Conservation (phyloP, 331 rosid genomes). For the Malus hybrid region DNA sequence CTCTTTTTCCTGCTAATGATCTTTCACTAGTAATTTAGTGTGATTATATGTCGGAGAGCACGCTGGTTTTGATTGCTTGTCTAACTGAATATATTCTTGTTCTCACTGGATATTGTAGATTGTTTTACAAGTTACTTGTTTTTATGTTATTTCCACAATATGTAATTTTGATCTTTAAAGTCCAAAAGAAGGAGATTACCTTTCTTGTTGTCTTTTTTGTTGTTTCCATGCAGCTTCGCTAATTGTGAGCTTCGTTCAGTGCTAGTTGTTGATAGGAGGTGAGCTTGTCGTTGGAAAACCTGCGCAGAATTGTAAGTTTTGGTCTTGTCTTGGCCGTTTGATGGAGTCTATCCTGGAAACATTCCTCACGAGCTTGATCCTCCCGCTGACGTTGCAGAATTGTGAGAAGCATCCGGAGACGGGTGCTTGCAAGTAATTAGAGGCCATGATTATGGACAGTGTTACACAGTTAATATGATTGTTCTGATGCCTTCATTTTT, state of each 20-base stretch:
- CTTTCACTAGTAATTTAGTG: conserved; percentile 51
- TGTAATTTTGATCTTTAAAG: too few species aligned
- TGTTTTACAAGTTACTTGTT: neutral
- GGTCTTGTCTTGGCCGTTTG: conserved; percentile 40
- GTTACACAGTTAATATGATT: neutral
- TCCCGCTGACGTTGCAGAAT: conserved; percentile 52
- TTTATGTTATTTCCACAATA: neutral
- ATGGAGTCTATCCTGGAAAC: conserved; percentile 66
- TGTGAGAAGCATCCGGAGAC: conserved; percentile 34
- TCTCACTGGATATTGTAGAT: too few species aligned
- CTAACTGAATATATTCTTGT: neutral
- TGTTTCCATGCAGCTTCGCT: conserved; percentile 49
- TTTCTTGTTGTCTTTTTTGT: too few species aligned
- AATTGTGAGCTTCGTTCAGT: conserved; percentile 85
- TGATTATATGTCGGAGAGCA: neutral
- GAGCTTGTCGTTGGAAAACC: conserved; percentile 18
- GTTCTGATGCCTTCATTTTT: too few species aligned
- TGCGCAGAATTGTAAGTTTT: conserved; percentile 9
- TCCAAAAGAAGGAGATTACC: too few species aligned
- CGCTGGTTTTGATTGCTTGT: conserved; percentile 11
- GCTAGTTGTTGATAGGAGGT: conserved; percentile 71
- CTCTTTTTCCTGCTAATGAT: conserved; percentile 81
- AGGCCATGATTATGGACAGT: neutral
- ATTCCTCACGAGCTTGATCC: conserved; percentile 61
- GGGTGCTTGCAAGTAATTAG: conserved; percentile 13